Percentiles rank a stretch among this genome's conserved stretches.
phyloP scores from a whole-genome alignment of 768 basidiomycete species.

The Flagelloscypha sp. region DNA sequence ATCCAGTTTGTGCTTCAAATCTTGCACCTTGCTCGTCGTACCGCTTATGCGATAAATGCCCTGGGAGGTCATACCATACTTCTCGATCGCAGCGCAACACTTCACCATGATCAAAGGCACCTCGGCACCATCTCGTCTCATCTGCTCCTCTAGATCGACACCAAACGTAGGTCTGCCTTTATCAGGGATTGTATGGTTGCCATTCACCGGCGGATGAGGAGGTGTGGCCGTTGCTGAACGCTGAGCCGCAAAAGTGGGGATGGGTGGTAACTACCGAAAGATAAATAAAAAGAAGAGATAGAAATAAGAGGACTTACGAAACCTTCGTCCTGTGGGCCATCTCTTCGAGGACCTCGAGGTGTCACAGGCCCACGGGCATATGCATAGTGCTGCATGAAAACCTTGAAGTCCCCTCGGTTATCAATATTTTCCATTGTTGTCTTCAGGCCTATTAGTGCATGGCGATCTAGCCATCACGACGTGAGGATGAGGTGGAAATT shows the following conservation, averaged over 20 bases:
- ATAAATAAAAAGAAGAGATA: conserved; percentile 4
- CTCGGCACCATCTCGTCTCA: conserved; percentile 84
- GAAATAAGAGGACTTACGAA: conserved; percentile 59
- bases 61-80: conserved; percentile 71
- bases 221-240: conserved; percentile 16
- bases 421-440: conserved; percentile 86
- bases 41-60: conserved; percentile 95
- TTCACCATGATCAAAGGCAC: conserved; percentile 83
- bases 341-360: conserved; percentile 69
- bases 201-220: conserved; percentile 18
- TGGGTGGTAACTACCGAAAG: conserved; percentile 47
- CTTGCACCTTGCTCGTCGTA: conserved; percentile 77
- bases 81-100: conserved; percentile 89
- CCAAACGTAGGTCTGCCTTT: conserved; percentile 84
- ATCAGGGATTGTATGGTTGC: conserved; percentile 34
- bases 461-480: background rate
- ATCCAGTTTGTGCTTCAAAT: conserved; percentile 77
- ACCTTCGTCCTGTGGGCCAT: conserved; percentile 86
- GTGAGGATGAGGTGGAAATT: background rate
- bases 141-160: conserved; percentile 86
- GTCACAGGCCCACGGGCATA: conserved; percentile 68
- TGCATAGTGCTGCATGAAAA: conserved; percentile 95
- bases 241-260: conserved; percentile 27
- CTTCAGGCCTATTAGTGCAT: conserved; percentile 82
- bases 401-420: conserved; percentile 90